Evolutionary conservation across 805 yeast species (phyloP).

Genomic region (Pichia rugopelliculosa): DNA sequence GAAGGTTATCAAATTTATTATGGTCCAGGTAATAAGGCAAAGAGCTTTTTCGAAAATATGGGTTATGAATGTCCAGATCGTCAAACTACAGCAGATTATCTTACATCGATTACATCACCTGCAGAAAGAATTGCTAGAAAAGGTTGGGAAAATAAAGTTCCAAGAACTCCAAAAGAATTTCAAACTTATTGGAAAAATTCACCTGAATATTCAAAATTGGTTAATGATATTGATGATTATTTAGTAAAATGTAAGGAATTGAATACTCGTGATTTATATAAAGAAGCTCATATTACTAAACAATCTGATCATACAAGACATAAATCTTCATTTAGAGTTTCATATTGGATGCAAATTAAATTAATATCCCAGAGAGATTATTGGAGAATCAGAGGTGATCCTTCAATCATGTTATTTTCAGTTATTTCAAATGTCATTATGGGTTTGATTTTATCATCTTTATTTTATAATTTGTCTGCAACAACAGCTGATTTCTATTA

Average conservation of each 20-base stretch:
- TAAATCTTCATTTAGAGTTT: conserved; percentile 44
- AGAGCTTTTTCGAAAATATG: conserved; percentile 33
- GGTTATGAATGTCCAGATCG: conserved; percentile 40
- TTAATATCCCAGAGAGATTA: conserved; percentile 39
- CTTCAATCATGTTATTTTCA: conserved; percentile 37
- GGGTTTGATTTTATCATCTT: conserved; percentile 50
- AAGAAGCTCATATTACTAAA: conserved; percentile 30
- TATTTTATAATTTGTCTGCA: conserved; percentile 43
- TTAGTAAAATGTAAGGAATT: conserved; percentile 7
- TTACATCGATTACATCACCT: conserved; percentile 32
- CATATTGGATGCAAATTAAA: conserved; percentile 45
- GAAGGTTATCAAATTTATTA: conserved; percentile 38
- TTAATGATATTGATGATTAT: conserved; percentile 31
- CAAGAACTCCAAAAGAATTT: conserved; percentile 35
- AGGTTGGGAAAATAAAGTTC: conserved; percentile 34
- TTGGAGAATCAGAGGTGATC: conserved; percentile 44
- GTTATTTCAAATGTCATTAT: conserved; percentile 40
- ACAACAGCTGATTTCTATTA: conserved; percentile 42
- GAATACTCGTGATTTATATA: conserved; percentile 8
- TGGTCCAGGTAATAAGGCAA: conserved; percentile 33
- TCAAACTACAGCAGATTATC: conserved; percentile 41
- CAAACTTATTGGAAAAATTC: conserved; percentile 32
- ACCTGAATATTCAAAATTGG: conserved; percentile 26
- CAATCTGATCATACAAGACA: conserved; percentile 42
- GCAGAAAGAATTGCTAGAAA: conserved; percentile 25